Evolutionary conservation across 1,139 yeast genomes (phyloP), one percentile per base, ranked within the genome.

Genomic region (Kodamaea ohmeri): DNA sequence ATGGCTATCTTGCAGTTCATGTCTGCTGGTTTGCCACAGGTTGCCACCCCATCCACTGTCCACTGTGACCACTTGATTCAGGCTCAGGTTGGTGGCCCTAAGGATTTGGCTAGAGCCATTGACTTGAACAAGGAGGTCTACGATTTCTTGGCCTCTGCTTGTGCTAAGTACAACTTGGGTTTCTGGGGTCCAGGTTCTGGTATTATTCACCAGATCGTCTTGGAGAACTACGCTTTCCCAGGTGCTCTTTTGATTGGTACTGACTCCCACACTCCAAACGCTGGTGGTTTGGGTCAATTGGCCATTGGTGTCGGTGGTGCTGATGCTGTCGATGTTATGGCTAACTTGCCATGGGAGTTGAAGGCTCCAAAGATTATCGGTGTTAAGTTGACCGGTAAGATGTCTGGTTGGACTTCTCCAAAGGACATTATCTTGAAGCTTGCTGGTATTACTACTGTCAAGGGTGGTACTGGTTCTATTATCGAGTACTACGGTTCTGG

Each of bases 271-370:
- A 92, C 98, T 56, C 97, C 97, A 53, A 92, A 92, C 66, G 98
- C 97, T 53, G 97, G 98, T 78, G 98, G 97, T 72, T 79, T 92
- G 60, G 98, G 98, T 74, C 95, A 86, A 76, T 78, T 90, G 58
- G 97, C 97, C 57, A 92, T 92, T 62, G 98, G 97, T 82, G 97
- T 92, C 54, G 98, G 98, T 80, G 98, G 97, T 83, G 98, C 98
- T 58, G 98, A 92, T 68, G 97, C 97, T 52, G 97, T 92, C 58
- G 97, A 92, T 70, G 98, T 87, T 57, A 80, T 92, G 86, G 89
- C 97, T 49, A 83, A 83, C 64, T 76, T 86, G 57, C 84, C 98
- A 49, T 92, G 97, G 97, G 98, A 92, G 74, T 80, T 92, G 64
- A 90, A 90, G 80, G 97, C 97, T 53, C 98, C 98, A 65, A 90